Base-by-base conservation (phyloP, 306 rosid genomes). In the Parietaria judaica region DNA sequence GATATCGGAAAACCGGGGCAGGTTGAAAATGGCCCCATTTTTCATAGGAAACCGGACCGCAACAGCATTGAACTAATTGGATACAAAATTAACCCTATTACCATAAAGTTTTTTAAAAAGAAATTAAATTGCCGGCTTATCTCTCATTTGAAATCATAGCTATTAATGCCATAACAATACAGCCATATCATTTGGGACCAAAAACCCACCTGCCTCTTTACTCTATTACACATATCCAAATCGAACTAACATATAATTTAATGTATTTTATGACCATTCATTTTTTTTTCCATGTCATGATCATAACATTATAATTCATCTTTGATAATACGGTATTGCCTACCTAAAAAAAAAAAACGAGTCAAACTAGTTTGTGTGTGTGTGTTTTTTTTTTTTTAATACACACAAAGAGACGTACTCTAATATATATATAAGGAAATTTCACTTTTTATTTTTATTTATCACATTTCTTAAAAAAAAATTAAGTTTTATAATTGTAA, bases 201-300 rank as follows among this genome's bases (percentile, higher is more conserved):
- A 51, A 64, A 15, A 46, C 63, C 59, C n/a, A 73, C 78, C 67
- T 51, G 57, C 51, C 66, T 38, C 57, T 73, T 52, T 62, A 66
- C 48, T 60, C 52, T 52, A 61, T 14, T 0, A 4, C 14, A 47
- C 54, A 44, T 17, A 54, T 14, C 11, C 60, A 41, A 7, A 8
- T 41, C 10, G 35, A 12, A 58, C 58, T 11, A 38, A 52, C 41
- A 23, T 11, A 36, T 16, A 16, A 2, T 46, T 47, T 14, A 36
- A 14, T 7, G 1, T n/a, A 1, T 50, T 50, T 54, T 54, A 54
- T 54, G 17, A 8, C 11, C 31, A 54, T 8, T 56, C 4, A 34
- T 4, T 56, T 11, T 56, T 11, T 56, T 56, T 13, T 55, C 13
- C 23, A 10, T 11, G 43, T 23, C 11, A 11, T 48, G 41, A 38